Percentiles rank a stretch among this genome's conserved stretches.
phyloP scores from a whole-genome alignment of 129 eudicot genomes.

The Kitagawia praeruptora region DNA sequence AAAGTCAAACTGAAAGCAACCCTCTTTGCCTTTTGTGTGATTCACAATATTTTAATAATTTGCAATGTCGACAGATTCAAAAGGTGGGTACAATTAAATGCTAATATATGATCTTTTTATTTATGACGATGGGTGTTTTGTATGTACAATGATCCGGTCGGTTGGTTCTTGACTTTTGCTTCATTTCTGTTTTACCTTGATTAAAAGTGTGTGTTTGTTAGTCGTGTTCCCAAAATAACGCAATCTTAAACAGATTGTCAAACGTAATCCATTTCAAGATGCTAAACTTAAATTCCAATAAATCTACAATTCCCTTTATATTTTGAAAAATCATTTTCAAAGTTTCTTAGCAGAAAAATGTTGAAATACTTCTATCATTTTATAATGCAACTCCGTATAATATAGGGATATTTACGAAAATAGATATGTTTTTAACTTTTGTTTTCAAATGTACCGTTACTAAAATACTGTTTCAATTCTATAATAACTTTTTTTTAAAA shows the following conservation, averaged over 20 bases:
- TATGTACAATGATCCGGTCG: background rate
- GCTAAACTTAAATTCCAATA: too few species aligned
- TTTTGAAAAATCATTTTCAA: too few species aligned
- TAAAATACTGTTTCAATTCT: too few species aligned
- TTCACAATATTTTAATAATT: background rate
- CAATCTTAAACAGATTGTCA: background rate
- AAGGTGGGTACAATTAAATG: background rate
- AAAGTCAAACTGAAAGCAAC: constrained; percentile 1
- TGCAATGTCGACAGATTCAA: background rate
- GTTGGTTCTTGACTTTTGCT: background rate
- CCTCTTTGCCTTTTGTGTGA: background rate
- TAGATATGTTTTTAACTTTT: too few species aligned
- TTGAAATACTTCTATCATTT: too few species aligned
- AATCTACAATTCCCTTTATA: too few species aligned
- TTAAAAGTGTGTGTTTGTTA: background rate
- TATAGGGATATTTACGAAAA: too few species aligned
- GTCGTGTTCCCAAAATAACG: background rate
- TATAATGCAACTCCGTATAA: too few species aligned
- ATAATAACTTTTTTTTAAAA: too few species aligned
- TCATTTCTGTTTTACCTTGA: background rate
- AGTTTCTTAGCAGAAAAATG: too few species aligned
- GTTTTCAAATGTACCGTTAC: too few species aligned
- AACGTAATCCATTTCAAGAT: background rate
- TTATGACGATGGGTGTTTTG: background rate
- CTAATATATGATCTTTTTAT: background rate